phyloP scores from a whole-genome alignment of 148 eudicot species.

The Amaranthus hypochondriacus region DNA sequence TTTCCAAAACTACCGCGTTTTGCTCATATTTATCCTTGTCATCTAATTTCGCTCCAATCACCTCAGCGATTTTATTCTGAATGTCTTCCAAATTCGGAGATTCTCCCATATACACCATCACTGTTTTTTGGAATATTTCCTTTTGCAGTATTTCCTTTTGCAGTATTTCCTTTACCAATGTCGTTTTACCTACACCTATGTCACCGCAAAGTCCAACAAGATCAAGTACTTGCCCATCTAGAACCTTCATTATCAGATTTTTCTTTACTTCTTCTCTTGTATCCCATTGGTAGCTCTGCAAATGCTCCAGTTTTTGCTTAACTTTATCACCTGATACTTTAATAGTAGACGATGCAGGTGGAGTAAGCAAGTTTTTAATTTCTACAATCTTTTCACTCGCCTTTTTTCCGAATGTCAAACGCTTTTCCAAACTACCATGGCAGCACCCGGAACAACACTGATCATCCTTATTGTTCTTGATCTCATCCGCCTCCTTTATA shows the following conservation, averaged over 20 bases:
- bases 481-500: background rate
- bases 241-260: background rate
- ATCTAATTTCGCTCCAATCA: background rate
- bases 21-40: background rate
- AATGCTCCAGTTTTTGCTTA: too few species aligned
- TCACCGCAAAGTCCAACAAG: background rate
- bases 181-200: background rate
- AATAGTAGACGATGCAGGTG: background rate
- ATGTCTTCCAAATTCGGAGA: conserved; percentile 13
- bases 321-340: too few species aligned
- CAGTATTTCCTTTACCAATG: background rate
- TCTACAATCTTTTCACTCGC: background rate
- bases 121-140: background rate
- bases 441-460: too few species aligned
- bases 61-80: conserved; percentile 18
- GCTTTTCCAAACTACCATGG: background rate
- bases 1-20: background rate
- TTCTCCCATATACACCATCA: background rate
- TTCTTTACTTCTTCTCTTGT: background rate
- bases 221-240: background rate
- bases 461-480: too few species aligned
- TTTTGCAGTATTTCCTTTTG: too few species aligned
- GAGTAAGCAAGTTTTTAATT: background rate
- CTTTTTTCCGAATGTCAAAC: background rate
- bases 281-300: background rate